Evolutionary conservation across 306 rosid species (phyloP), one percentile per base, ranked within the genome.

Genomic region (Medicago lupulina): DNA sequence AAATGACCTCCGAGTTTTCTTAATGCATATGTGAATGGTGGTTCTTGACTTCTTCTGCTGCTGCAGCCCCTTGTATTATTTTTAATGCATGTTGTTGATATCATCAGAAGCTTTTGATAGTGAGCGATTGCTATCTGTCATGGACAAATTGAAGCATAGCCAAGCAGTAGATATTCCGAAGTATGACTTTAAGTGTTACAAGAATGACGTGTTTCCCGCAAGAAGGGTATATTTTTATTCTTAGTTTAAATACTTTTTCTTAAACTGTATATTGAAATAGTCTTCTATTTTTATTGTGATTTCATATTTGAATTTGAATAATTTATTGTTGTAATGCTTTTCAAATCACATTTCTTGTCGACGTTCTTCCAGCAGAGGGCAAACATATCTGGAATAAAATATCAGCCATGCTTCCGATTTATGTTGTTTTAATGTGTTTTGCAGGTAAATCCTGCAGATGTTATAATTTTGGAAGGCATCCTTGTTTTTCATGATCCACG

Each of bases 111-210:
- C 99, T 58, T 96, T 96, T 85, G 92, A 92, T 78, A 96, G 88
- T 0, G 87, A 92, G 86, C 67, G 88, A 81, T 89, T 96, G 63
- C 81, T 96, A 73, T 61, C 78, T 66, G 86, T 84, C 19, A 86
- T 96, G 99, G 97, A 89, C 67, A 88, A 88, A 83, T 87, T 96
- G 94, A 92, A 79, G 90, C 89, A 81, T 71, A 89, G 96, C 74
- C 91, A 89, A 86, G 92, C 97, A 67, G 99, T 92, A 78, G 96
- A 96, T 87, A 89, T 96, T 83, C 96, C 98, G n/a, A 92, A 92
- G 31, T 92, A 96, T 70, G 99, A 96, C 79, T 90, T 88, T 85
- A 96, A 89, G 91, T 89, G 91, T 83, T 96, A 92, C 87, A 92
- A 89, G 82, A 89, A 81, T 16, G 81, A 84, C n/a, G 89, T 86